Conservation (phyloP, 78 protist genomes). For the Tieghemostelium lacteum region DNA sequence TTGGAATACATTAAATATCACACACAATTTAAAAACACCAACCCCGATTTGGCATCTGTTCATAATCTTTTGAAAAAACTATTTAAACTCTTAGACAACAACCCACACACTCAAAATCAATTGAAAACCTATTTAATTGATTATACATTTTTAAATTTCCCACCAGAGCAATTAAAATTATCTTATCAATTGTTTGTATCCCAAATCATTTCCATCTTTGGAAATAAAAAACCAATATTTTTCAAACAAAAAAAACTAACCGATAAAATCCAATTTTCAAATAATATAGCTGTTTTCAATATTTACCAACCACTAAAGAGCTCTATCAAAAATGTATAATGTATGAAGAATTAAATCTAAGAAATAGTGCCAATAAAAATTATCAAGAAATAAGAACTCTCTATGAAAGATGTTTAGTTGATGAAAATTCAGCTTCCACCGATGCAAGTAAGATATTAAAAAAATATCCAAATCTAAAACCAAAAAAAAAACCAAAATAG, state of each 20-base stretch:
- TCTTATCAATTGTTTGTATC: slow-evolving; percentile 36
- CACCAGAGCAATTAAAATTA: slow-evolving; percentile 32
- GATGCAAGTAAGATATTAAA: too few relatives aligned
- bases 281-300: slow-evolving; percentile 20
- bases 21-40: slow-evolving; percentile 1
- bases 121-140: slow-evolving; percentile 41
- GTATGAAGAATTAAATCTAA: slow-evolving; percentile 47
- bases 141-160: slow-evolving; percentile 42
- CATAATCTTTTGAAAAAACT: slow-evolving; percentile 20
- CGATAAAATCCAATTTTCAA: neutral
- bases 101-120: neutral
- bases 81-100: slow-evolving; percentile 24
- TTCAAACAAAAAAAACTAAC: slow-evolving; percentile 3
- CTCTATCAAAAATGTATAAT: slow-evolving; percentile 24
- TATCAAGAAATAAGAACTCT: slow-evolving; percentile 24
- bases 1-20: slow-evolving; percentile 31
- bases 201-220: neutral
- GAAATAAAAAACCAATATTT: neutral
- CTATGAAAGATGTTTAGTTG: slow-evolving; percentile 41
- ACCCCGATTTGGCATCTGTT: neutral
- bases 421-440: neutral
- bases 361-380: slow-evolving; percentile 8
- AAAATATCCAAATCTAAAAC: too few relatives aligned
- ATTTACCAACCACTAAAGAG: slow-evolving; percentile 23
- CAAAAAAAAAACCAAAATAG: too few relatives aligned